Evolutionary conservation across 768 basidiomycete genomes (phyloP).

Genomic region (Boletellus emodensis): DNA sequence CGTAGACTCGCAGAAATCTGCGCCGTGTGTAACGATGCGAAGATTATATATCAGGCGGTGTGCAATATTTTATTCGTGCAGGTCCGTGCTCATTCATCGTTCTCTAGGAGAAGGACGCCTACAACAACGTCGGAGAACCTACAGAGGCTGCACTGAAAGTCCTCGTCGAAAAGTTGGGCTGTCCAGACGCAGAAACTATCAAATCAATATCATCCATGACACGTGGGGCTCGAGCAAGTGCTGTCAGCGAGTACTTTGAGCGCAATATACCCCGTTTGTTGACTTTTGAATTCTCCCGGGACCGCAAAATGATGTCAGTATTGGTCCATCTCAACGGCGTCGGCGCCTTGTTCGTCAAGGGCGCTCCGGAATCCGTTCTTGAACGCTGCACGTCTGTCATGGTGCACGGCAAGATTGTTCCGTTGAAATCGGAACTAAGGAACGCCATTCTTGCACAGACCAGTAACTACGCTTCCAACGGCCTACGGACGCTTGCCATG

Average conservation of each 20-base stretch:
- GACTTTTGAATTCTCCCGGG: conserved; percentile 97
- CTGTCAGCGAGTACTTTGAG: conserved; percentile 83
- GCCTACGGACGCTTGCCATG: conserved; percentile 87
- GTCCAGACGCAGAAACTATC: conserved; percentile 53
- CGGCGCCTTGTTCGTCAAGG: conserved; percentile 90
- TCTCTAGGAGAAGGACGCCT: conserved; percentile 69
- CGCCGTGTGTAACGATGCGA: conserved; percentile 93
- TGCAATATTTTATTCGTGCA: conserved; percentile 20
- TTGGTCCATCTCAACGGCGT: conserved; percentile 65
- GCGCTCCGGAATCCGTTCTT: conserved; percentile 92
- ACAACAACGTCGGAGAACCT: conserved; percentile 89
- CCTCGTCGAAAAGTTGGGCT: conserved; percentile 90
- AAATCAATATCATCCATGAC: conserved; percentile 56
- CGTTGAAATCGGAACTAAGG: conserved; percentile 62
- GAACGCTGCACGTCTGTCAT: conserved; percentile 80
- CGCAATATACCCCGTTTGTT: conserved; percentile 70
- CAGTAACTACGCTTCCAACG: conserved; percentile 68
- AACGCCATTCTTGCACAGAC: conserved; percentile 60
- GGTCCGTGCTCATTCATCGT: neutral
- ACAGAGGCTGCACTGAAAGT: conserved; percentile 97
- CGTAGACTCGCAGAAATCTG: conserved; percentile 88
- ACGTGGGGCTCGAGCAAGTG: conserved; percentile 65
- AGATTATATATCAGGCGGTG: conserved; percentile 78
- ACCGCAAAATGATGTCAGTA: conserved; percentile 99
- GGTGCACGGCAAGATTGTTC: conserved; percentile 58